These are phyloP conservation scores for Aspergillus homomorphus DNA, from an alignment of 495 filamentous ascomycete genomes.

Conservation along the genomic window DNA sequence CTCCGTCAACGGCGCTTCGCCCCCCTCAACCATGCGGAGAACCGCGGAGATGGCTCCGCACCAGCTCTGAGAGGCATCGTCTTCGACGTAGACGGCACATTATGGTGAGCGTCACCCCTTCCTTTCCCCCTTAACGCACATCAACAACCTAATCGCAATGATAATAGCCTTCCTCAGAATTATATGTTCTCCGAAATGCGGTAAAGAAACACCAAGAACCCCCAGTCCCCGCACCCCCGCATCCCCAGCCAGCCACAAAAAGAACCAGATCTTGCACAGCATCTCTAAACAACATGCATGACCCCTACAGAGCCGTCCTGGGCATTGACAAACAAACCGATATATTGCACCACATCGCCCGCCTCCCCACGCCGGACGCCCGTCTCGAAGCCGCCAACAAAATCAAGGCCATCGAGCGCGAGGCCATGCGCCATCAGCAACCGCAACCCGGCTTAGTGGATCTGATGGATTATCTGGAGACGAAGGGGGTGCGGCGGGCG, in stretches of 20 bases:
- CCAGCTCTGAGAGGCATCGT: conserved; percentile 75
- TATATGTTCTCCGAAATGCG: conserved; percentile 95
- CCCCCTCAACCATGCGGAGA: conserved; percentile 47
- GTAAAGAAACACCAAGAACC: conserved; percentile 28
- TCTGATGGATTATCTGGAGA: conserved; percentile 79
- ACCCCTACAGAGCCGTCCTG: conserved; percentile 55
- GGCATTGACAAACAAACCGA: conserved; percentile 67
- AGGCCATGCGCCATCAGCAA: conserved; percentile 72
- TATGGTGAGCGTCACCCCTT: conserved; percentile 62
- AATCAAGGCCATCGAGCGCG: conserved; percentile 74
- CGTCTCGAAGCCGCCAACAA: conserved; percentile 64
- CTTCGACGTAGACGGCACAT: conserved; percentile 93
- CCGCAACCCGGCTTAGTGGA: conserved; percentile 72
- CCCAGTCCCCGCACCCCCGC: conserved; percentile 15
- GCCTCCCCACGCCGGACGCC: conserved; percentile 56
- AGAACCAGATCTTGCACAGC: too few relatives aligned
- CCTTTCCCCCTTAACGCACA: not conserved
- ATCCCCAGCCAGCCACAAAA: not conserved
- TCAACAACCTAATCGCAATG: not conserved
- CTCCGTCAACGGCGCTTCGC: conserved; percentile 51
- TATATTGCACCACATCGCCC: conserved; percentile 84
- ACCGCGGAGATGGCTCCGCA: conserved; percentile 26
- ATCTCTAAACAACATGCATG: too few relatives aligned
- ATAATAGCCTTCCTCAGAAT: conserved; percentile 78
- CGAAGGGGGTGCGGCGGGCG: conserved; percentile 62